Base-by-base conservation (phyloP, 257 asterid species). In the Linaria vulgaris region DNA sequence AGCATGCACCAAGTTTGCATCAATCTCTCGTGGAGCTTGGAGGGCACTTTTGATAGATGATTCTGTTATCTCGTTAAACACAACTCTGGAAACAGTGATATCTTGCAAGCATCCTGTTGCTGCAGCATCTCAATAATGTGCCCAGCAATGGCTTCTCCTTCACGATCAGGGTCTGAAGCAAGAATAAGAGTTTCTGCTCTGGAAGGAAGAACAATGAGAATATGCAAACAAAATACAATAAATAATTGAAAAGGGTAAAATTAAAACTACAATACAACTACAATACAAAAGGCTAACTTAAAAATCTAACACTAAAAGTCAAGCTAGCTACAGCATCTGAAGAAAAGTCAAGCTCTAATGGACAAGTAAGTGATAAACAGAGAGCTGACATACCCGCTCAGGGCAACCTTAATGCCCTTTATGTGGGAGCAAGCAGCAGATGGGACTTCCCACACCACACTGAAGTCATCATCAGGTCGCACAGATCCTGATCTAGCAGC, bases 131-230 rank as follows among this genome's bases (percentile, higher is more conserved):
- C 99, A 51, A 87, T 44, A 27, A 89, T 82, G 80, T 92, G 99
- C 99, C 99, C 89, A 24, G 99, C 92, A 73, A 92, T 89, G n/a
- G 97, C 97, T 70, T 89, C 96, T 68, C 97, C 96, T 82, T 89
- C 97, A 27, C 97, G 95, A 57, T 92, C 99, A 76, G 99, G 97
- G 73, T 92, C 99, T 15, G 96, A 89, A 54, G 99, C 99, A 70
- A 89, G 97, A 79, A 92, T 67, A 69, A 92, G 92, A 87, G 78
- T 87, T 76, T 89, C 70, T 71, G 94, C 96, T 66, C 97, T 92
- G 95, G 64, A 30, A 78, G 37, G 72, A 61, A 68, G 48, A 71
- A 58, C 45, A 67, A 52, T 52, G 75, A 78, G 61, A 61, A 6
- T 30, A 30, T 30, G 37, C 37, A 30, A 30, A 30, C 37, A 30